Base-by-base conservation (phyloP, 2,329 filamentous ascomycete species). In the Aureobasidium sp. region DNA sequence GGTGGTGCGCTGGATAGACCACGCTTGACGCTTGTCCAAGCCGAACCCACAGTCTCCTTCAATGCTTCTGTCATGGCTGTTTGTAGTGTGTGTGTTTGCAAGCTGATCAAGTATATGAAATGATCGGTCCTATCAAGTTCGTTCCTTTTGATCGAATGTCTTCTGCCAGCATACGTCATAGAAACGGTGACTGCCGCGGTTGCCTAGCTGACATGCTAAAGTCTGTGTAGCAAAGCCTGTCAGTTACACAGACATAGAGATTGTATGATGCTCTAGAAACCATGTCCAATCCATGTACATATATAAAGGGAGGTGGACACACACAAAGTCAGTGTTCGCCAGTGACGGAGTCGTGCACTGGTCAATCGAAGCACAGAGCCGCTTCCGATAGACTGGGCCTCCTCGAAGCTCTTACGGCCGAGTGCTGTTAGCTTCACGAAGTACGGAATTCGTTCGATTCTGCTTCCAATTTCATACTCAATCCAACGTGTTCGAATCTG, bases 1-100 rank as follows among this genome's bases (percentile, higher is more conserved):
- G 64, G 63, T 17, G 65, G 66, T 19, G 68, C 66, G 11, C 66
- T 64, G 1, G 66, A 68, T 29, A 69, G 61, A 5, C 63, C 65
- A 7, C 63, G 54, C 58, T 66, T 67, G 27, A 56, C 62, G 24
- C 15, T 56, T 27, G 64, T 65, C 47, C 45, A 63, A 29, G 44
- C 40, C 9, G 44, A 50, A 31, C 15, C 54, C 27, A 54, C 14
- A 15, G 53, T 60, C n/a, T 53, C 47, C 33, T 58, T 53, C 35
- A 63, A 29, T 42, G 61, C 31, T 27, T 63, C 54, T 17, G 61
- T 31, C 61, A 63, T 63, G 27, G 44, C 35, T 29, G 29, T 3
- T 29, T 35, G 2, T 39, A 37, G 14, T 22, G 17, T 19, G 17
- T 19, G 12, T 19, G 2, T 50, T 12, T 37, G 33, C 22, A 39